Percentiles rank a stretch among this genome's conserved stretches.
Conservation (phyloP, 2,329 filamentous ascomycete species). For the Seiridium unicorne region DNA sequence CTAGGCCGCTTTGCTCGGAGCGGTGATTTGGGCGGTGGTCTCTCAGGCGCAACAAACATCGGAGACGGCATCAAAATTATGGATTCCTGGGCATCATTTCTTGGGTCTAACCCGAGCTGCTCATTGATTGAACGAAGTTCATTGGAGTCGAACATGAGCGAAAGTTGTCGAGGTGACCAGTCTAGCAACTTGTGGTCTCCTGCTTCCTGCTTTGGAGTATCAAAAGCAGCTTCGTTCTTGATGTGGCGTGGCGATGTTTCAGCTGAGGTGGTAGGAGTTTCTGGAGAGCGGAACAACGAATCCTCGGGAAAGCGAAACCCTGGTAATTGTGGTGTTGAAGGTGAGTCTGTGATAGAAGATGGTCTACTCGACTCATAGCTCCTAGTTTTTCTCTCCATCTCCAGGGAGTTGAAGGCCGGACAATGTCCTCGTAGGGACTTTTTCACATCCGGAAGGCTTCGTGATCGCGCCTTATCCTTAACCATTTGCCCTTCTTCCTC, state of each 20-base stretch:
- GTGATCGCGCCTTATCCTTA: slow-evolving; percentile 20
- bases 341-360: not conserved
- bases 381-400: not conserved
- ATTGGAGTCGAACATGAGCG: slow-evolving; percentile 23
- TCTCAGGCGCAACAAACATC: slow-evolving; percentile 12
- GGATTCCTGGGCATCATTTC: slow-evolving; percentile 12
- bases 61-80: slow-evolving; percentile 20
- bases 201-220: not conserved
- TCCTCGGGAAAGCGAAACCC: slow-evolving; percentile 27
- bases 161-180: slow-evolving; percentile 27
- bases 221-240: not conserved
- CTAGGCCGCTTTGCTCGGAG: not conserved
- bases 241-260: not conserved
- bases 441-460: slow-evolving; percentile 22
- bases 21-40: slow-evolving; percentile 8
- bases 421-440: slow-evolving; percentile 17
- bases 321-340: slow-evolving; percentile 12
- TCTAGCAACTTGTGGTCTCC: slow-evolving; percentile 18
- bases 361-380: slow-evolving; percentile 4
- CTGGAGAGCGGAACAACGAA: slow-evolving; percentile 14
- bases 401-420: slow-evolving; percentile 11
- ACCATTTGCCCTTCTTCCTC: slow-evolving; percentile 1
- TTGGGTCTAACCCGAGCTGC: slow-evolving; percentile 4
- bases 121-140: slow-evolving; percentile 19
- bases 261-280: slow-evolving; percentile 1